A percentile compares a stretch with the other conserved stretches of the same genome.
Evolutionary conservation across 192 early-diverging fungal species (phyloP).

Genomic region (Podila minutissima): DNA sequence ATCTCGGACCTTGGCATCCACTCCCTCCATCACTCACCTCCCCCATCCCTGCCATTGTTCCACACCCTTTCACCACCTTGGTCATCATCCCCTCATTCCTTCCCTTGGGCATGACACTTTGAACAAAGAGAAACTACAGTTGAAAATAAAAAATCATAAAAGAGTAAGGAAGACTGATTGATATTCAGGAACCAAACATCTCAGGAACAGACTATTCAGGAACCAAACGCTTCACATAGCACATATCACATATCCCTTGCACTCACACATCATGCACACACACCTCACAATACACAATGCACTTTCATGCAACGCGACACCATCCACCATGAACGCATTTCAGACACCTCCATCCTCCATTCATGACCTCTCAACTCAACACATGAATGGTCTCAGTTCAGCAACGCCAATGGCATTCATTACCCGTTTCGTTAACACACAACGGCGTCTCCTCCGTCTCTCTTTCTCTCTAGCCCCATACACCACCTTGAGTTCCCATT

Average conservation of each 20-base stretch:
- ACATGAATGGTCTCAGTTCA: no score
- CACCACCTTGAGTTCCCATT: background rate
- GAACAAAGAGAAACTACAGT: background rate
- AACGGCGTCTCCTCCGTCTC: no score
- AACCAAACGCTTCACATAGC: background rate
- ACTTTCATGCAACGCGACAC: no score
- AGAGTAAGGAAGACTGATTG: background rate
- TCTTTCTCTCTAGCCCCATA: background rate
- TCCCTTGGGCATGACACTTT: background rate
- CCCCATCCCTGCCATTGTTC: background rate
- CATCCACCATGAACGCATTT: no score
- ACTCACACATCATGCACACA: no score
- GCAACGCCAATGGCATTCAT: no score
- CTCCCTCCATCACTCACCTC: background rate
- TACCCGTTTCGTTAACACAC: no score
- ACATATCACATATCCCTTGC: background rate
- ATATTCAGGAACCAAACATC: slow-evolving; percentile 1
- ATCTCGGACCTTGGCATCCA: background rate
- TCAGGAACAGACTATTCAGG: background rate
- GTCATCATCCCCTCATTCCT: background rate
- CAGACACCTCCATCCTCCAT: no score
- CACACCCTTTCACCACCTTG: background rate
- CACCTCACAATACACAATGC: no score
- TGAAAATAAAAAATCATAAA: background rate
- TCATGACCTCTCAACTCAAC: no score